Conservation (phyloP, 352 stramenopile genomes). For the Pythium aquatile region DNA sequence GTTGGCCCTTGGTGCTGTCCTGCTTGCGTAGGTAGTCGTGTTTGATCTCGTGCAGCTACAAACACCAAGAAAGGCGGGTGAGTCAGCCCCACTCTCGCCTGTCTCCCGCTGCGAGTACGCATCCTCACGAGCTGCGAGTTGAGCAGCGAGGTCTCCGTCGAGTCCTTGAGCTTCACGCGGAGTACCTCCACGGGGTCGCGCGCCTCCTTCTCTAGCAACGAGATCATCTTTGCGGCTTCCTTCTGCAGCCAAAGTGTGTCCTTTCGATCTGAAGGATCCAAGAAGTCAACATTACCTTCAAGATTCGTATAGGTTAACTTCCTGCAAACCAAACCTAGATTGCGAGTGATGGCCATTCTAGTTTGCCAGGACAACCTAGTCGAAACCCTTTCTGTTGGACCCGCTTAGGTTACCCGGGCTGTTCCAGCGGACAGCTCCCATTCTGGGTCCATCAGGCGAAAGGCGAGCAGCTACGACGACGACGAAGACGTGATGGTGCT, state of each 20-base stretch:
- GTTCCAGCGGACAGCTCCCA: constrained; percentile 4
- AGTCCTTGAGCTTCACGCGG: constrained; percentile 80
- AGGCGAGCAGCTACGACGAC: not conserved
- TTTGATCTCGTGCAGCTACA: constrained; percentile 82
- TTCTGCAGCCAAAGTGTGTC: not conserved
- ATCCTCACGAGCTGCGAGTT: constrained; percentile 69
- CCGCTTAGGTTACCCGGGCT: constrained; percentile 1
- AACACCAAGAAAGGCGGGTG: not conserved
- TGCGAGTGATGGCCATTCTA: constrained; percentile 17
- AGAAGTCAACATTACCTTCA: not conserved
- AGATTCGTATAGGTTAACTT: not conserved
- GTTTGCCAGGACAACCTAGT: constrained; percentile 6
- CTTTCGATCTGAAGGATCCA: constrained; percentile 2
- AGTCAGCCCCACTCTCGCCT: not conserved
- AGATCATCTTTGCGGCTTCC: constrained; percentile 49
- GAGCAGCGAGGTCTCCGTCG: constrained; percentile 74
- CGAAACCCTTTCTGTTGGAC: not conserved
- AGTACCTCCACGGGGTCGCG: constrained; percentile 81
- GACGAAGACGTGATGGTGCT: constrained; percentile 52
- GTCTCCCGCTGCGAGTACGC: not conserved
- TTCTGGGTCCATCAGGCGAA: not conserved
- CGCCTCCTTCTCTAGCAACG: constrained; percentile 80
- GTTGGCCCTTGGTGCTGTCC: constrained; percentile 67
- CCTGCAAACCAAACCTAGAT: not conserved
- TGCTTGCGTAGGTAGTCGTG: constrained; percentile 73